phyloP scores from a whole-genome alignment of 306 rosid genomes.

The Argentina anserina region DNA sequence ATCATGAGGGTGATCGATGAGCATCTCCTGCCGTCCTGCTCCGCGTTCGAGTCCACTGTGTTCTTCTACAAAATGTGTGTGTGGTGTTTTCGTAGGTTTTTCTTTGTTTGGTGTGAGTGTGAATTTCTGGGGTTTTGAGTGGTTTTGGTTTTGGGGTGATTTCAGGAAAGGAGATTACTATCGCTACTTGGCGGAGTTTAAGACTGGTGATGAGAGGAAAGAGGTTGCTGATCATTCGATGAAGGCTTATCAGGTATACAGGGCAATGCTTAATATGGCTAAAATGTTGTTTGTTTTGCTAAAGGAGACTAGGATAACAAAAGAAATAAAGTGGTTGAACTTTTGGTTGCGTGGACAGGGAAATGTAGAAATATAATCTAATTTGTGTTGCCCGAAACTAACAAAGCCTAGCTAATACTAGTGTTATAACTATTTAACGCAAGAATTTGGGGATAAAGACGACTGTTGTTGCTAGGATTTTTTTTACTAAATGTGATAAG shows the following conservation, averaged over 20 bases:
- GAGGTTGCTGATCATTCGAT: slow-evolving; percentile 61
- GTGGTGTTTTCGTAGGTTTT: background rate
- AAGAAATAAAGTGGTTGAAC: background rate
- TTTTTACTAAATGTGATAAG: background rate
- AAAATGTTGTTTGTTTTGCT: background rate
- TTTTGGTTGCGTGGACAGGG: background rate
- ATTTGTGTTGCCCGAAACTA: background rate
- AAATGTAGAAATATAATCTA: background rate
- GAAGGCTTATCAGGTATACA: slow-evolving; percentile 51
- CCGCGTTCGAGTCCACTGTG: slow-evolving; percentile 17
- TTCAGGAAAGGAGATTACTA: slow-evolving; percentile 64
- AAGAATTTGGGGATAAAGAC: background rate
- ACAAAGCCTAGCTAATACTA: too few relatives aligned
- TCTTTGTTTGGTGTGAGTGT: too few relatives aligned
- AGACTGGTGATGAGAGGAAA: slow-evolving; percentile 42
- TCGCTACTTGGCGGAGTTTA: slow-evolving; percentile 49
- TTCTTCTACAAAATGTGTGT: slow-evolving; percentile 56
- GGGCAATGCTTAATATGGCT: background rate
- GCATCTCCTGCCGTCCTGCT: slow-evolving; percentile 31
- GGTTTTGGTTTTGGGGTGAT: slow-evolving; percentile 4
- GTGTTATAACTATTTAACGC: background rate
- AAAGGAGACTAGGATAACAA: background rate
- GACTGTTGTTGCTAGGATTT: background rate
- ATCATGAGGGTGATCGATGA: slow-evolving; percentile 54
- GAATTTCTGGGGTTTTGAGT: slow-evolving; percentile 3